phyloP scores from a whole-genome alignment of 805 yeast species.

The Ogataea corticis region DNA sequence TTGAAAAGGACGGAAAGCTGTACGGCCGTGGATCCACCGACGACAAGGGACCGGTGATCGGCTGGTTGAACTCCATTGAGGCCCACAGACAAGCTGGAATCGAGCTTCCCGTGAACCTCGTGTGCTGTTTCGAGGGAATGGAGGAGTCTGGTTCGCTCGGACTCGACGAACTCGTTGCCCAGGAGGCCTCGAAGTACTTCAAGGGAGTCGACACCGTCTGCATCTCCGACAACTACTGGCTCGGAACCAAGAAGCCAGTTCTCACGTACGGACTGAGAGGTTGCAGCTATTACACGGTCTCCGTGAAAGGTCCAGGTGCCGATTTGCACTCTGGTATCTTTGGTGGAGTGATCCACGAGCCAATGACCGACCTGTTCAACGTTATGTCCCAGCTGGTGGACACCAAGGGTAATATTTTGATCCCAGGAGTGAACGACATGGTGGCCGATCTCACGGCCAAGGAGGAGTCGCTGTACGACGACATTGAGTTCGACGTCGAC shows the following conservation, averaged over 20 bases:
- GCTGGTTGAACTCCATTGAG: slow-evolving; percentile 91
- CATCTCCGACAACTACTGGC: slow-evolving; percentile 97
- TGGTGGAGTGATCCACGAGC: slow-evolving; percentile 97
- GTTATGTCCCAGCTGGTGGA: slow-evolving; percentile 78
- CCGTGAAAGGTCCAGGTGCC: slow-evolving; percentile 88
- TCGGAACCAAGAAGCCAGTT: slow-evolving; percentile 95
- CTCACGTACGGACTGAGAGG: slow-evolving; percentile 98
- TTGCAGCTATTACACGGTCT: slow-evolving; percentile 85
- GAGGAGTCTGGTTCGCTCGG: slow-evolving; percentile 97
- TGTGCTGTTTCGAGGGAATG: slow-evolving; percentile 97
- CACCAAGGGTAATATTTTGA: slow-evolving; percentile 75
- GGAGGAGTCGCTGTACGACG: slow-evolving; percentile 78
- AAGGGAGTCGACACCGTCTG: slow-evolving; percentile 91
- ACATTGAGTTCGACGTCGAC: slow-evolving; percentile 78
- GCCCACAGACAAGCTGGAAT: slow-evolving; percentile 84
- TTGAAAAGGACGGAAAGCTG: slow-evolving; percentile 66
- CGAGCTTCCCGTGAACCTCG: slow-evolving; percentile 90
- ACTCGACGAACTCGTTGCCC: slow-evolving; percentile 75
- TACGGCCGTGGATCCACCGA: slow-evolving; percentile 96
- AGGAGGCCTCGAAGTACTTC: slow-evolving; percentile 79
- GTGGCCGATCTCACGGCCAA: slow-evolving; percentile 87
- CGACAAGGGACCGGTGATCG: slow-evolving; percentile 97
- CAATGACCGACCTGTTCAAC: slow-evolving; percentile 88
- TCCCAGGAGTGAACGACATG: slow-evolving; percentile 91
- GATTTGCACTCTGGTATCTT: slow-evolving; percentile 97